A percentile compares a stretch with the other conserved stretches of the same genome.
These are phyloP conservation scores for Penicillium sp. DNA, from an alignment of 2,329 filamentous ascomycete genomes.

Conservation along the genomic window DNA sequence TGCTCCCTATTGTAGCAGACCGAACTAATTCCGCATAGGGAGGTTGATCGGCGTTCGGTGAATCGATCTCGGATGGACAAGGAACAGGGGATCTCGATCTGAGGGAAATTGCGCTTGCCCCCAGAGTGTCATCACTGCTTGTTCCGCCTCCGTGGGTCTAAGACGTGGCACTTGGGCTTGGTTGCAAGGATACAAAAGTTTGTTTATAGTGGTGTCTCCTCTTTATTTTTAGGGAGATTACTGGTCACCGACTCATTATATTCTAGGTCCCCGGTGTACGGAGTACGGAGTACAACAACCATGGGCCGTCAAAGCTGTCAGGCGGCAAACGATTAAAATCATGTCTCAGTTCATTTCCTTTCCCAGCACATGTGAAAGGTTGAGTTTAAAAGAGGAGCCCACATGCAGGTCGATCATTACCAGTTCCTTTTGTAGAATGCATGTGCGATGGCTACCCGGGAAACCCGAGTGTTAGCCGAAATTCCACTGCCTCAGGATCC, in stretches of 20 bases:
- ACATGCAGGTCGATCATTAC: conserved; percentile 17
- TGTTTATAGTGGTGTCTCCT: not conserved
- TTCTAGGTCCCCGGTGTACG: not conserved
- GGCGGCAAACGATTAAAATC: not conserved
- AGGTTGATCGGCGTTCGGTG: not conserved
- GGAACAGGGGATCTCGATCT: conserved; percentile 4
- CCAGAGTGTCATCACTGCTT: conserved; percentile 11
- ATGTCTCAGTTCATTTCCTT: not conserved
- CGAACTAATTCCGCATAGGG: conserved; percentile 2
- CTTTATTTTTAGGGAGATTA: not conserved
- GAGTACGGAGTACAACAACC: not conserved
- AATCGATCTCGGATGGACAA: not conserved
- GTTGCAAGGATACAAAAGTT: conserved; percentile 2
- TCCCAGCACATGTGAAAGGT: conserved; percentile 1
- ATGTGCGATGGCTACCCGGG: not conserved
- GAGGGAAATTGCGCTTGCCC: conserved; percentile 1
- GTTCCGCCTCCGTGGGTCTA: conserved; percentile 20
- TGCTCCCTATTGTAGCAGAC: not conserved
- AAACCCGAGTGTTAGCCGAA: not conserved
- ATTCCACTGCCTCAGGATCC: no score
- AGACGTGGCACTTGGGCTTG: conserved; percentile 16
- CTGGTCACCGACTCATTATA: not conserved
- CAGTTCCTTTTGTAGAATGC: not conserved
- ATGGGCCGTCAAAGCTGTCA: not conserved
- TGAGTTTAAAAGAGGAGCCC: not conserved